Percentiles rank a stretch among this genome's conserved stretches.
Evolutionary conservation across 2,329 filamentous ascomycete genomes (phyloP).

Genomic region (Lachnum nothofagi): DNA sequence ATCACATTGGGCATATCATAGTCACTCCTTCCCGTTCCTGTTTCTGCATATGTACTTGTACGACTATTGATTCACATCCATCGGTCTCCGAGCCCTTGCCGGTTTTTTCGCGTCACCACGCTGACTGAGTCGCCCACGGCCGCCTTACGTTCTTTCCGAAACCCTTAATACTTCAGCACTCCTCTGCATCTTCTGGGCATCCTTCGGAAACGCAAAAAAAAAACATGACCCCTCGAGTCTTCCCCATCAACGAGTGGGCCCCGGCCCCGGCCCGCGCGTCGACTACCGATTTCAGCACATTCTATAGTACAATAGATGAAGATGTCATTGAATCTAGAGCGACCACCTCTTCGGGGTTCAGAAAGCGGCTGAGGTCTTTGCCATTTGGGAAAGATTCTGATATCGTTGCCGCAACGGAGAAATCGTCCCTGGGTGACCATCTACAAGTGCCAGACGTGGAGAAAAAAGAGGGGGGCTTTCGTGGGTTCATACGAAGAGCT

Average conservation of each 20-base stretch:
- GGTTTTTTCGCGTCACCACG: background rate
- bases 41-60: background rate
- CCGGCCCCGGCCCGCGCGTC: slow-evolving; percentile 39
- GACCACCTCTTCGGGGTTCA: slow-evolving; percentile 18
- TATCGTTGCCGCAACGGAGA: slow-evolving; percentile 5
- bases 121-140: background rate
- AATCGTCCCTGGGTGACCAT: slow-evolving; percentile 8
- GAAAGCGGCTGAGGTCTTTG: slow-evolving; percentile 21
- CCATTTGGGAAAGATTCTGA: slow-evolving; percentile 15
- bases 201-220: background rate
- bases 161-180: background rate
- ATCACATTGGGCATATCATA: background rate
- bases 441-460: slow-evolving; percentile 10
- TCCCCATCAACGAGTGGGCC: slow-evolving; percentile 40
- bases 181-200: background rate
- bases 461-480: slow-evolving; percentile 22
- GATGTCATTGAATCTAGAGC: slow-evolving; percentile 29
- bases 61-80: too few species aligned
- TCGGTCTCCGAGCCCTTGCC: slow-evolving; percentile 1
- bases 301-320: slow-evolving; percentile 13
- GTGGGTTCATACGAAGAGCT: slow-evolving; percentile 28
- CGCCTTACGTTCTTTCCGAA: background rate
- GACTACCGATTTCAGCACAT: slow-evolving; percentile 28
- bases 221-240: slow-evolving; percentile 34
- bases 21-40: background rate